Base-by-base conservation (phyloP, 2,329 filamentous ascomycete species). In the Sporothrix inflata region DNA sequence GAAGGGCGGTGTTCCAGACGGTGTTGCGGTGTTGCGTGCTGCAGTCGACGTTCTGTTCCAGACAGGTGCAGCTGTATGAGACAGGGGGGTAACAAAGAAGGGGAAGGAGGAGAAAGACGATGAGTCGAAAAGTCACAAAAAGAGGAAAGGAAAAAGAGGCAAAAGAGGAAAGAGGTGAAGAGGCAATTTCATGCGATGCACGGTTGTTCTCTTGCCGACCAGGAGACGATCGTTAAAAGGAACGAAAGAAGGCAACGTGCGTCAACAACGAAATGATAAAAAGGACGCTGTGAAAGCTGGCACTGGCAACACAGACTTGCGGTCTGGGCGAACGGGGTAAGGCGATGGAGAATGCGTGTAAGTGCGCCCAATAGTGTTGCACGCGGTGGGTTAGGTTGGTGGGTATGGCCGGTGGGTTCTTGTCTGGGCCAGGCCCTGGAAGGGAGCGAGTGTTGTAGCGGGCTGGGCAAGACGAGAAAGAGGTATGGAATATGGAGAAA, bases 271-370 rank as follows among this genome's bases (percentile, higher is more conserved):
- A 67, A 21, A 21, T 51, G 45, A 34, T 38, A 63, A 63, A 30
- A 61, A 45, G 60, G 5, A 65, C 38, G 30, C 57, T 40, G 34
- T n/a, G n/a, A n/a, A n/a, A n/a, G n/a, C n/a, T n/a, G 57, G 9
- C 34, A 19, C 34, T 40, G 60, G 60, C 60, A 53, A 38, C 51
- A 60, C 53, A 47, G 60, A 70, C 40, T 70, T 70, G 68, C 68
- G 68, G 68, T 70, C 68, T 70, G 68, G 27, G 65, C 27, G 27
- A 38, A 67, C 27, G 16, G 27, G 19, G 53, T 34, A 49, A 24
- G 24, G 53, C 24, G 55, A 61, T 51, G 68, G 68, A 63, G 68
- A 70, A 51, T 51, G 61, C 68, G 68, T 70, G 68, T 70, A 70
- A 70, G 68, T 70, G 40, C 53, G 42, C 40, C 68, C 68, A 70